Evolutionary conservation across 2,329 filamentous ascomycete genomes (phyloP).

Genomic region (Diplodia sapinea): DNA sequence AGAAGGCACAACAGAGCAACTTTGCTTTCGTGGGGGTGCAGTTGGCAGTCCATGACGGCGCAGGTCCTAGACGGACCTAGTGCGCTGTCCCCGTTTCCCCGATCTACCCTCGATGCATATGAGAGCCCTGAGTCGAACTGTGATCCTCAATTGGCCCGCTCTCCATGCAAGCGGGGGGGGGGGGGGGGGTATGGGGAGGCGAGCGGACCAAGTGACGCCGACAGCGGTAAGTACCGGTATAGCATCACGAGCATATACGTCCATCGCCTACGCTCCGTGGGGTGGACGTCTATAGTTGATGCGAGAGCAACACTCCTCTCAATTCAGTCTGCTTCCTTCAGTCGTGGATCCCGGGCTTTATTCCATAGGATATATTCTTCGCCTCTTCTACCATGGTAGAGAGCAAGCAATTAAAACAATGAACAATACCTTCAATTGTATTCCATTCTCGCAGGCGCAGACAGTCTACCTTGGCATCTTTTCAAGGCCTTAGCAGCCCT

Average conservation of each 20-base stretch:
- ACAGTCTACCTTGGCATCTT: background rate
- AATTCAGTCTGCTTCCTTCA: slow-evolving; percentile 32
- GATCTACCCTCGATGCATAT: background rate
- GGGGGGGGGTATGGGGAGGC: background rate
- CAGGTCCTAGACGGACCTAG: background rate
- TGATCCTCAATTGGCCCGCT: background rate
- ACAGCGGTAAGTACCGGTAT: slow-evolving; percentile 16
- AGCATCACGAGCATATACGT: slow-evolving; percentile 36
- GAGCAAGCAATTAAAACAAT: background rate
- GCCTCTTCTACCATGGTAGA: background rate
- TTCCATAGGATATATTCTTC: slow-evolving; percentile 32
- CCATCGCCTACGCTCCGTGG: slow-evolving; percentile 31
- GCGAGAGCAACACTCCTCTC: slow-evolving; percentile 32
- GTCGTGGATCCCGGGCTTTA: slow-evolving; percentile 30
- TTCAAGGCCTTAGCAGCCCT: background rate
- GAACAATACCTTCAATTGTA: background rate
- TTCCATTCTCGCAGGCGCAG: background rate
- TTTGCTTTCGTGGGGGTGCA: slow-evolving; percentile 10
- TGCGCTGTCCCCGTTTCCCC: background rate
- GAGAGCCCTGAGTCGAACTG: background rate
- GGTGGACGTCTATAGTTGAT: slow-evolving; percentile 37
- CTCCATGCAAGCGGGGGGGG: too few relatives aligned
- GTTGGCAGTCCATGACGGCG: slow-evolving; percentile 1
- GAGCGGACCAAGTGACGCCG: background rate
- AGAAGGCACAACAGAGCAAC: background rate